Conservation (phyloP, 2,329 filamentous ascomycete species). For the Clonostachys rhizophaga region DNA sequence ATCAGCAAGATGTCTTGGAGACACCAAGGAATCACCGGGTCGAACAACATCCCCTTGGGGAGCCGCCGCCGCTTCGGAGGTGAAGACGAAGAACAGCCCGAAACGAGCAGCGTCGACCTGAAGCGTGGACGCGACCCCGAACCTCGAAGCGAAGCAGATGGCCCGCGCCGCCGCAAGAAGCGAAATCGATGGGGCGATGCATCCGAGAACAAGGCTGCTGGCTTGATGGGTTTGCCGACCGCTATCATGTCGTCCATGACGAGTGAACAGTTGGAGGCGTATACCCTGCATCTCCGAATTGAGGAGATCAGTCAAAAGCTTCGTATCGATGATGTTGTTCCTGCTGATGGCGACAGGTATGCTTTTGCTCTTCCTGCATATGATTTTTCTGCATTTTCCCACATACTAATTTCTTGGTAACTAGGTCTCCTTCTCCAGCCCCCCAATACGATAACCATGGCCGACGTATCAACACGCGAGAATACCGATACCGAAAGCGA, state of each 20-base stretch:
- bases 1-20: slow-evolving; percentile 55
- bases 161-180: slow-evolving; percentile 89
- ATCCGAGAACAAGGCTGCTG: slow-evolving; percentile 96
- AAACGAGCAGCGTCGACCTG: slow-evolving; percentile 35
- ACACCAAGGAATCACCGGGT: slow-evolving; percentile 85
- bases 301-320: slow-evolving; percentile 99
- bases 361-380: slow-evolving; percentile 20
- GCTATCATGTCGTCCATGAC: slow-evolving; percentile 98
- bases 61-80: slow-evolving; percentile 76
- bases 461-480: slow-evolving; percentile 97
- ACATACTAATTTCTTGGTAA: background rate
- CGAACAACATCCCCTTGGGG: slow-evolving; percentile 95
- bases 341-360: slow-evolving; percentile 91
- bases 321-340: slow-evolving; percentile 97
- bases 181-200: slow-evolving; percentile 98
- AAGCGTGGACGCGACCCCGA: slow-evolving; percentile 95
- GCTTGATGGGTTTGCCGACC: slow-evolving; percentile 94
- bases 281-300: slow-evolving; percentile 92
- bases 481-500: slow-evolving; percentile 96
- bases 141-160: slow-evolving; percentile 66
- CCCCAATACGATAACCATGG: slow-evolving; percentile 99
- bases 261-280: slow-evolving; percentile 94
- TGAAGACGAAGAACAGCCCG: slow-evolving; percentile 43
- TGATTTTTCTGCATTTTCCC: slow-evolving; percentile 7
- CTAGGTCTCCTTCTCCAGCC: slow-evolving; percentile 87